phyloP scores from a whole-genome alignment of 768 basidiomycete genomes.

The Lactarius indigo region DNA sequence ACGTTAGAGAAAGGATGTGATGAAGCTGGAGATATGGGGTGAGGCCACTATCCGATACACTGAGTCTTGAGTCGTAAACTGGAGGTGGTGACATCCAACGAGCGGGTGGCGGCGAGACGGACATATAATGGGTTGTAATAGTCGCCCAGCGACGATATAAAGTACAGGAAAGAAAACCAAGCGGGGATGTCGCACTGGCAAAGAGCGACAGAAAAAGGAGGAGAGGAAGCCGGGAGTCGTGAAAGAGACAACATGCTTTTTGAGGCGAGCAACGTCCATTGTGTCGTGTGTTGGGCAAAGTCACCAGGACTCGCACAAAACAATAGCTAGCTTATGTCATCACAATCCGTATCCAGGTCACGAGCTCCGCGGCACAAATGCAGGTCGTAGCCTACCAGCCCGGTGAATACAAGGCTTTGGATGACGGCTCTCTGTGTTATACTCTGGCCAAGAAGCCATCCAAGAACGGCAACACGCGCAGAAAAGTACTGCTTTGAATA shows the following conservation, averaged over 20 bases:
- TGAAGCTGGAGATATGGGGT: constrained; percentile 81
- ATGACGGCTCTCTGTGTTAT: background rate
- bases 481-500: background rate
- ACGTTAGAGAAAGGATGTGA: constrained; percentile 80
- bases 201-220: constrained; percentile 15
- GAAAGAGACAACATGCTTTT: constrained; percentile 16
- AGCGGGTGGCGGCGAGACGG: constrained; percentile 29
- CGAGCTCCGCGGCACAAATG: background rate
- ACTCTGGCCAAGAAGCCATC: background rate
- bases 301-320: background rate
- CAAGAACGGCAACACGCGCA: background rate
- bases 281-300: background rate
- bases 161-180: background rate
- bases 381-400: background rate
- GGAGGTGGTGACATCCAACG: constrained; percentile 46
- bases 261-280: constrained; percentile 20
- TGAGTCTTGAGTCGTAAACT: constrained; percentile 47
- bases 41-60: constrained; percentile 38
- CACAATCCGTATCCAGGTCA: background rate
- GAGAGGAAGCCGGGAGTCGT: background rate
- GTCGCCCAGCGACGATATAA: constrained; percentile 27
- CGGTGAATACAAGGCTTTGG: background rate
- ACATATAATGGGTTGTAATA: constrained; percentile 23
- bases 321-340: background rate
- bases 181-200: constrained; percentile 7